These are phyloP conservation scores for Daldinia grandis DNA, from an alignment of 495 filamentous ascomycete genomes.

Conservation along the genomic window DNA sequence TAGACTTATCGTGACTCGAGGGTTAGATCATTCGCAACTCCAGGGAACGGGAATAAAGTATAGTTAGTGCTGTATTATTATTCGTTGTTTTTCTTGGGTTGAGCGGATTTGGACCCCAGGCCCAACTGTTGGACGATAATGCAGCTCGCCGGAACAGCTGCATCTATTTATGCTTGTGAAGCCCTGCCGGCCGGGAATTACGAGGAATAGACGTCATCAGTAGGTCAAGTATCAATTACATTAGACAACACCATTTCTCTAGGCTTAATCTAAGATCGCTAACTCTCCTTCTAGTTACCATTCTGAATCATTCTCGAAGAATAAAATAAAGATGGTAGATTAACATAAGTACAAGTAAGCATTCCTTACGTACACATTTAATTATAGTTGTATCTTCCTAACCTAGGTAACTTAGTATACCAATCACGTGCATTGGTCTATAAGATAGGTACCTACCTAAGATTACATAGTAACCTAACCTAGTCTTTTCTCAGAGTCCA, in stretches of 20 bases:
- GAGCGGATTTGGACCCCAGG: not conserved
- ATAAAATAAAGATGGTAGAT: not conserved
- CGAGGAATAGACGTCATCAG: not conserved
- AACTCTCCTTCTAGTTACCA: not conserved
- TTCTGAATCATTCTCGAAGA: not conserved
- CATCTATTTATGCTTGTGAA: conserved; percentile 1
- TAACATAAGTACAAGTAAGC: not conserved
- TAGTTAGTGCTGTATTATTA: not conserved
- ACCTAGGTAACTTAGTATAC: not conserved
- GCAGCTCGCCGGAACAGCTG: not conserved
- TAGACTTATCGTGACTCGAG: not conserved
- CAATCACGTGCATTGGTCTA: not conserved
- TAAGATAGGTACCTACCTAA: not conserved
- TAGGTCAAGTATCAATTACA: not conserved
- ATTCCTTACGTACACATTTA: not conserved
- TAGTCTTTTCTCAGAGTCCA: not conserved
- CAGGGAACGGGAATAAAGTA: not conserved
- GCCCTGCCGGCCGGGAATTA: not conserved
- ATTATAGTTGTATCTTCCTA: not conserved
- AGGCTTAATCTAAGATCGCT: not conserved
- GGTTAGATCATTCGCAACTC: not conserved
- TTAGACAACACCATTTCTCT: not conserved
- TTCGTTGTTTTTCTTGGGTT: not conserved
- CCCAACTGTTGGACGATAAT: conserved; percentile 1
- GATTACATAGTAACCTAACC: no score